These are phyloP conservation scores for Piper longum DNA, from an alignment of 164 flowering plant species.

Conservation along the genomic window DNA sequence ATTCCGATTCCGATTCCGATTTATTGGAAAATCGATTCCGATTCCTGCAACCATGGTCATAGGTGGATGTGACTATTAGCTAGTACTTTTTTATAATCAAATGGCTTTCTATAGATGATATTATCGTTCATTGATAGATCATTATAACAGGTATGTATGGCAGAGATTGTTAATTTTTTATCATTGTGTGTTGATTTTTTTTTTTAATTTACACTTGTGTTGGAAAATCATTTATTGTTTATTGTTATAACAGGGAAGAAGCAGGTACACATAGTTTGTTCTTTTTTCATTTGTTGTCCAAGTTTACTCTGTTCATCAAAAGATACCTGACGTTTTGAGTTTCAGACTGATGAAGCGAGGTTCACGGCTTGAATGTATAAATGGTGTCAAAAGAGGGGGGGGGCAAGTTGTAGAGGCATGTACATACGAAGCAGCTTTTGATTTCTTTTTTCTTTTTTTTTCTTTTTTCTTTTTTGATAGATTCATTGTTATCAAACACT, in stretches of 20 bases:
- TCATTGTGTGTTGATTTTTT: background rate
- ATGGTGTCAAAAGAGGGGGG: background rate
- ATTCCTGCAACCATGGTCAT: constrained; percentile 17
- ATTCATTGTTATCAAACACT: no score
- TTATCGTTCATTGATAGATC: background rate
- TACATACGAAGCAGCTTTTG: background rate
- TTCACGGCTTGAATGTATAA: background rate
- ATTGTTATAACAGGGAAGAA: background rate
- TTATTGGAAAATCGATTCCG: no score
- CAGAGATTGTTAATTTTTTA: constrained; percentile 6
- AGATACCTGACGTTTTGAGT: background rate
- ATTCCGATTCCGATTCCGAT: no score
- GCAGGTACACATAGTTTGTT: background rate
- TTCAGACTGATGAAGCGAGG: background rate
- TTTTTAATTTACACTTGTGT: background rate
- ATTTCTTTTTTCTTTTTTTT: no score
- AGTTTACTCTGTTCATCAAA: background rate
- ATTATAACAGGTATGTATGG: constrained; percentile 4
- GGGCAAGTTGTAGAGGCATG: background rate
- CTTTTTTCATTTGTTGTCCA: background rate
- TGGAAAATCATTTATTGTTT: background rate
- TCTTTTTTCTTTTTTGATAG: no score
- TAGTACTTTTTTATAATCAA: background rate
- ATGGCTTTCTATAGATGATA: background rate
- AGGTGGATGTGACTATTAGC: background rate